Conservation (phyloP, 495 filamentous ascomycete species). For the Hypoxylon rickii region DNA sequence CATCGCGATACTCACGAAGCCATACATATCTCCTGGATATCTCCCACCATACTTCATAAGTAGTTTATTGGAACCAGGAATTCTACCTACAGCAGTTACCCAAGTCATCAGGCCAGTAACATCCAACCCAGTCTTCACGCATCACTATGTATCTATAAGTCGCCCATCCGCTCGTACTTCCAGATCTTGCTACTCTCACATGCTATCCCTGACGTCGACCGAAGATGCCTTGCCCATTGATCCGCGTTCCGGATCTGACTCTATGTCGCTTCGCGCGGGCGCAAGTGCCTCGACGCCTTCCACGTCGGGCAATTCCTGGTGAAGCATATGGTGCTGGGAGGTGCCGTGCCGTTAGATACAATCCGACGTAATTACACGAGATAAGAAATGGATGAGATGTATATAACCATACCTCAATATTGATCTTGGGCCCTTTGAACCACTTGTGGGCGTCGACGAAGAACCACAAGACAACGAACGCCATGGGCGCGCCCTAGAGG, state of each 20-base stretch:
- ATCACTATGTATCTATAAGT: too few relatives aligned
- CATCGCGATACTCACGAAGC: too few relatives aligned
- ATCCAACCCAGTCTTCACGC: too few relatives aligned
- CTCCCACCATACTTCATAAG: too few relatives aligned
- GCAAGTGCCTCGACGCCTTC: conserved; percentile 20
- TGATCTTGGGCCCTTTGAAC: conserved; percentile 76
- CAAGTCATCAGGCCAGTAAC: too few relatives aligned
- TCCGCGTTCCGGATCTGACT: conserved; percentile 31
- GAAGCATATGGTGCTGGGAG: conserved; percentile 35
- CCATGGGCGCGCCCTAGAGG: conserved; percentile 50
- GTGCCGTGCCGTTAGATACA: conserved; percentile 15
- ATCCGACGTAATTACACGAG: too few relatives aligned
- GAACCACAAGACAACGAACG: conserved; percentile 69
- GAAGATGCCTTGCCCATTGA: conserved; percentile 19
- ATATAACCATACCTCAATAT: conserved; percentile 59
- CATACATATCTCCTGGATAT: too few relatives aligned
- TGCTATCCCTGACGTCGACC: neutral
- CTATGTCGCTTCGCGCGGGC: conserved; percentile 8
- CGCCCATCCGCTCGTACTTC: too few relatives aligned
- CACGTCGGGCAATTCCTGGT: conserved; percentile 17
- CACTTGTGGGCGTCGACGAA: conserved; percentile 68
- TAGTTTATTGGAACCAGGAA: too few relatives aligned
- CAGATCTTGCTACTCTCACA: too few relatives aligned
- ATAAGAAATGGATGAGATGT: neutral
- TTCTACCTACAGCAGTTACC: too few relatives aligned